Evolutionary conservation across 2,329 filamentous ascomycete genomes (phyloP), one percentile per base, ranked within the genome.

Genomic region (Colletotrichum lupini): DNA sequence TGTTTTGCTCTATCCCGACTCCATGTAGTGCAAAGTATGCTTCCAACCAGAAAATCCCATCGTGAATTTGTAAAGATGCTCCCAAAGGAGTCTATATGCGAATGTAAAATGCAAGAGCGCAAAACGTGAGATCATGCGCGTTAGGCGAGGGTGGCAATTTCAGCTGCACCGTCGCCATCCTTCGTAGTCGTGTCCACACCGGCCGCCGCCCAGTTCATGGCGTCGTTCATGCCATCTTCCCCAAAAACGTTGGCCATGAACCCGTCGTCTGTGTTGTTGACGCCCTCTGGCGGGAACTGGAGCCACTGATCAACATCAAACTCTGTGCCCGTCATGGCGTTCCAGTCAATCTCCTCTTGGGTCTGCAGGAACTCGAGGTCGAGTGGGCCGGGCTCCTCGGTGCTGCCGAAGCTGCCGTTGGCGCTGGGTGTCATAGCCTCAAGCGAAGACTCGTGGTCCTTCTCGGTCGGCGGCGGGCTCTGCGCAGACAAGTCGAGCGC

Each of bases 231-330:
- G 56, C 64, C 61, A 19, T 76, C 69, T 30, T 74, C 74, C 9
- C 74, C 77, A 64, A 83, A 81, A 28, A 83, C 77, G 6, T 78
- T 80, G 7, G 78, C 78, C 75, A 83, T 81, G 58, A 84, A 76
- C 28, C 79, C 79, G 30, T 83, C 83, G n/a, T 83, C 83, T 8
- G 78, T 77, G 46, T 80, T 81, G 72, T 82, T 84, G 12, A 83
- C 82, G 7, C 84, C 86, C 62, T 89, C 88, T 1, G 84, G 83
- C 6, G 88, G 88, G 74, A 89, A 91, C 72, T 90, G 87, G 26
- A 91, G 82, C 87, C 88, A 91, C 76, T 90, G 87, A 70, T 90
- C 88, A 66, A 90, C 88, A 68, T 91, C 88, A 72, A 90, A 86
- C 73, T 89, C 88, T 9, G 87, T 85, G 6, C 85, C 87, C 19